Base-by-base conservation (phyloP, 2,329 filamentous ascomycete species). In the Eutypa lata region DNA sequence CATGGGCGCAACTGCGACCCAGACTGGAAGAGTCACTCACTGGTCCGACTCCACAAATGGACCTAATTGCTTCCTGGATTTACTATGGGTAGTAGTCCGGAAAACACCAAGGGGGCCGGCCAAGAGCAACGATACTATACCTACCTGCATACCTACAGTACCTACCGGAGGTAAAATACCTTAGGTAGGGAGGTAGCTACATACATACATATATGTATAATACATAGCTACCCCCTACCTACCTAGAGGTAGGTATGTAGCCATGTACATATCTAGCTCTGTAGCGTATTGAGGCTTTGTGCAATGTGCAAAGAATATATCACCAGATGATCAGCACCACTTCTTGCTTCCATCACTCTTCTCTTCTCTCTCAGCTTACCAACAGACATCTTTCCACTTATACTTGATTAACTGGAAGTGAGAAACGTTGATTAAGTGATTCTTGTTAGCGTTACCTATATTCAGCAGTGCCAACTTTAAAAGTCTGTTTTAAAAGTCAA, bases 11-110 rank as follows among this genome's bases (percentile, higher is more conserved):
- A 24, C 42, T 45, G 42, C 42, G 42, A 26, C 42, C 42, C 21
- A 45, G 42, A 45, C 42, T 45, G 22, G 42, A 45, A 45, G 42
- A 45, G 42, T 45, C 42, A 45, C 42, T 26, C 42, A 10, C 35
- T 38, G 31, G 35, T 16, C 21, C 42, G 22, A 21, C 42, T 26
- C 42, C 42, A 45, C 22, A 45, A 26, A 26, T 45, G 42, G 22
- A 45, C 8, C 42, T 45, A 26, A 26, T 24, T 4, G 19, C 42
- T 45, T 45, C 42, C 7, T n/a, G 42, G 21, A 45, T 45, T 45
- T 24, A 24, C 7, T n/a, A 22, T 24, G 2, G 18, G 19, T 26
- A 44, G 19, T 16, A 45, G 21, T 24, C 16, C 16, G 22, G 42
- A n/a, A 24, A 45, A 45, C 13, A 16, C 22, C 14, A 18, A 19